These are phyloP conservation scores for Cutaneotrichosporon dermatis DNA, from an alignment of 1,284 basidiomycete genomes.

Conservation along the genomic window DNA sequence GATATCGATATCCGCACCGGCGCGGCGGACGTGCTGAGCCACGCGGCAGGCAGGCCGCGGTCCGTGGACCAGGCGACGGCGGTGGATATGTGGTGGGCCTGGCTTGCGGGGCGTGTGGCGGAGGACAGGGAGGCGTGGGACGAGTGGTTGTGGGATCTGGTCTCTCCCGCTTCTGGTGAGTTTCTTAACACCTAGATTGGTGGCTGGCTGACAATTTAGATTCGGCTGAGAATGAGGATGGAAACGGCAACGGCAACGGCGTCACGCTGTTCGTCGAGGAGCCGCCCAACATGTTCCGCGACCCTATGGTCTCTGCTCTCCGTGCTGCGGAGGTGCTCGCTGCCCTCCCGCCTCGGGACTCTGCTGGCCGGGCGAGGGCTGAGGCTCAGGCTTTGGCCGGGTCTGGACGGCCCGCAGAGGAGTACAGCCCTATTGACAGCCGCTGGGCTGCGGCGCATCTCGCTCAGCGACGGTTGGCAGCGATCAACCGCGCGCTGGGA, in stretches of 20 bases:
- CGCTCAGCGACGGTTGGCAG: no score
- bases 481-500: no score
- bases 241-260: constrained; percentile 4
- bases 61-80: constrained; percentile 28
- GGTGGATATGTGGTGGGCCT: constrained; percentile 33
- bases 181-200: no score
- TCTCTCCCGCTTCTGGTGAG: neutral
- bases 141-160: constrained; percentile 22
- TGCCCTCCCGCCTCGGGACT: neutral
- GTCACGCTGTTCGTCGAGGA: constrained; percentile 44
- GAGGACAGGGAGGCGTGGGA: constrained; percentile 20
- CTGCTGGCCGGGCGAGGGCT: neutral
- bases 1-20: constrained; percentile 37
- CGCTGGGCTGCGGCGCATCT: no score
- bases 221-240: no score
- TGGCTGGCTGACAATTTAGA: no score
- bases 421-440: no score
- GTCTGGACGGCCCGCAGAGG: neutral
- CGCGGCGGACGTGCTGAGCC: constrained; percentile 25
- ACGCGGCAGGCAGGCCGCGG: constrained; percentile 14
- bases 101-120: constrained; percentile 15
- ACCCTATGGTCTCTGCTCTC: constrained; percentile 29
- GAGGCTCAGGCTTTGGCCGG: neutral
- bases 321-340: constrained; percentile 24
- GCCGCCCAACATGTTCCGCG: constrained; percentile 44